Conservation (phyloP, 768 basidiomycete genomes). For the Cubamyces sp. region DNA sequence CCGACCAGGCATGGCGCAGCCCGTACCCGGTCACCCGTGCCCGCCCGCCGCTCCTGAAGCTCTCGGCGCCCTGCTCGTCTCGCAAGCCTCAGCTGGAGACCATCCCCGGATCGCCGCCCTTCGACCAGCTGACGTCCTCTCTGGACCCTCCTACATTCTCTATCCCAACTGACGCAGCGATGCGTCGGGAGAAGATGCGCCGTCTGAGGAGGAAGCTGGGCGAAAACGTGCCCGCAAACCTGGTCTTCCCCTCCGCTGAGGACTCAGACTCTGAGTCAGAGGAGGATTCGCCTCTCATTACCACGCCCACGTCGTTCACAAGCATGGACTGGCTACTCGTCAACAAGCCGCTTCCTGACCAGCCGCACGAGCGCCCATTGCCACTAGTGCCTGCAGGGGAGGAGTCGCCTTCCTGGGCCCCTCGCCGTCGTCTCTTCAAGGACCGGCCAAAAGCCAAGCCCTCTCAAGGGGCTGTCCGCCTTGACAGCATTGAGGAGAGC, state of each 20-base stretch:
- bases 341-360: conserved; percentile 16
- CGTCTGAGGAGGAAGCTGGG: conserved; percentile 64
- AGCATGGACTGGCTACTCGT: conserved; percentile 24
- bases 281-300: conserved; percentile 23
- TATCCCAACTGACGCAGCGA: conserved; percentile 44
- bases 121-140: conserved; percentile 1
- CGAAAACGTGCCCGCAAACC: conserved; percentile 59
- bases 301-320: conserved; percentile 13
- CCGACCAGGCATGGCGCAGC: conserved; percentile 27
- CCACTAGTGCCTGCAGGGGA: neutral
- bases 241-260: conserved; percentile 54
- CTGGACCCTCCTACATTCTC: conserved; percentile 35
- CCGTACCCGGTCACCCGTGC: conserved; percentile 22
- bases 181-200: conserved; percentile 64
- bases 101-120: conserved; percentile 28
- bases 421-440: conserved; percentile 12
- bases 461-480: conserved; percentile 10
- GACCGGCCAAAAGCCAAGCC: conserved; percentile 13
- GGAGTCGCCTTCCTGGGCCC: neutral
- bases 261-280: conserved; percentile 22
- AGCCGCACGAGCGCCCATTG: neutral
- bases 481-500: conserved; percentile 21
- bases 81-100: conserved; percentile 17
- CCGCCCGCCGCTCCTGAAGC: conserved; percentile 31
- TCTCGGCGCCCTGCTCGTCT: conserved; percentile 18